Evolutionary conservation across 768 basidiomycete species (phyloP), one percentile per base, ranked within the genome.

Genomic region (Amanita exitialis): DNA sequence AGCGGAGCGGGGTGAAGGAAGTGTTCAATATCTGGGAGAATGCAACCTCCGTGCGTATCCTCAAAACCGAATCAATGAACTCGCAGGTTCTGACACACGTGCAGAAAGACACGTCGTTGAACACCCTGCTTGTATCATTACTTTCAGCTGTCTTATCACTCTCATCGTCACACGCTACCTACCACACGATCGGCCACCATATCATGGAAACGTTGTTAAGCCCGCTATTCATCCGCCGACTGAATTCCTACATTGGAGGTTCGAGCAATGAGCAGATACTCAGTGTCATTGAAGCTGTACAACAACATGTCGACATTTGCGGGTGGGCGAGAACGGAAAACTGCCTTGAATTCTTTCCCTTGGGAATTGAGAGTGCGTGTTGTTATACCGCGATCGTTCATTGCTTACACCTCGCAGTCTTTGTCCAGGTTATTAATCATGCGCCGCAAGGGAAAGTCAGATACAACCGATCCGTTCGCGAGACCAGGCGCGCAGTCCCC

Each of bases 331-430:
- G 86, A 90, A 54, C 73, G 77, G 46, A 83, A 77, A 54, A 59
- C 69, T 0, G 70, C 87, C 1, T 63, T 83, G 23, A 88, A 90
- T 49, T 71, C 71, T 0, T 88, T 91, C 64, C 76, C 79, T 5
- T 91, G 89, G 89, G 86, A 87, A 52, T 71, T 75, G 27, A 90
- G 89, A 73, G 89, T 82, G 47, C 1, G 65, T 59, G 30, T 52
- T 7, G 37, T 2, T 25, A 16, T 39, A 36, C 23, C 21, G 16
- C 9, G 45, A 21, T 28, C 52, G 32, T 43, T 12, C 28, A 37
- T 53, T 50, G 23, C 54, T 49, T 20, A 51, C 49, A 43, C 27
- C 34, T 6, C 30, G 4, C 47, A 90, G 87, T 75, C 74, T 21
- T 66, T 89, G 3, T 74, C 79, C 2, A 88, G 80, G 65, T 61